Evolutionary conservation across 768 basidiomycete species (phyloP).

Genomic region (Trametes sanguinea): DNA sequence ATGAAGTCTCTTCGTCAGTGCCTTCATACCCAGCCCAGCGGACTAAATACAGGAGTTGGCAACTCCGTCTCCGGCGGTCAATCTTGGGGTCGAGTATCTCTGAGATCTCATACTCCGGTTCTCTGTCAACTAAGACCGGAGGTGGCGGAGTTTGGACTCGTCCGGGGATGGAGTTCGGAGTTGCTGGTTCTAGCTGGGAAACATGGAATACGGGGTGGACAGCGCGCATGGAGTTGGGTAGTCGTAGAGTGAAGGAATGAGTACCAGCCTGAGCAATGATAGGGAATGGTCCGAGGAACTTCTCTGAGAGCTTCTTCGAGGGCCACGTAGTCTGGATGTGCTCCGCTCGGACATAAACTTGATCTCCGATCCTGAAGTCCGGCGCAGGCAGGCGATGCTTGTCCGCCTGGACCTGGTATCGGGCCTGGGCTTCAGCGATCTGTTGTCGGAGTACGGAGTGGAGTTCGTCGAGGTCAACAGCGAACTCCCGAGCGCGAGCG

Average conservation of each 20-base stretch:
- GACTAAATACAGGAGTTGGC: constrained; percentile 4
- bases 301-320: constrained; percentile 28
- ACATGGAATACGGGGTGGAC: constrained; percentile 30
- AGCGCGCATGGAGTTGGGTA: constrained; percentile 24
- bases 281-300: constrained; percentile 25
- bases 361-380: constrained; percentile 9
- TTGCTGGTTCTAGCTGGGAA: constrained; percentile 14
- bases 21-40: constrained; percentile 7
- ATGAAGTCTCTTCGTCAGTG: neutral
- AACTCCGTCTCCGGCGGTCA: neutral
- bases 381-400: neutral
- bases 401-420: constrained; percentile 14
- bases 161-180: neutral
- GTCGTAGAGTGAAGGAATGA: constrained; percentile 26
- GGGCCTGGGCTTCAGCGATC: constrained; percentile 21
- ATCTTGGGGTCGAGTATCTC: constrained; percentile 19
- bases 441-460: constrained; percentile 21
- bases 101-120: constrained; percentile 10
- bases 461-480: constrained; percentile 26
- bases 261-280: constrained; percentile 26
- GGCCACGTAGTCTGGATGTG: constrained; percentile 1
- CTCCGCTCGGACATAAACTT: neutral
- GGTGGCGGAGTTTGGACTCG: constrained; percentile 11
- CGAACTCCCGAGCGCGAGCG: constrained; percentile 20
- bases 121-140: constrained; percentile 13